Conservation (phyloP, 116 monocot genomes). For the Cymodocea nodosa region DNA sequence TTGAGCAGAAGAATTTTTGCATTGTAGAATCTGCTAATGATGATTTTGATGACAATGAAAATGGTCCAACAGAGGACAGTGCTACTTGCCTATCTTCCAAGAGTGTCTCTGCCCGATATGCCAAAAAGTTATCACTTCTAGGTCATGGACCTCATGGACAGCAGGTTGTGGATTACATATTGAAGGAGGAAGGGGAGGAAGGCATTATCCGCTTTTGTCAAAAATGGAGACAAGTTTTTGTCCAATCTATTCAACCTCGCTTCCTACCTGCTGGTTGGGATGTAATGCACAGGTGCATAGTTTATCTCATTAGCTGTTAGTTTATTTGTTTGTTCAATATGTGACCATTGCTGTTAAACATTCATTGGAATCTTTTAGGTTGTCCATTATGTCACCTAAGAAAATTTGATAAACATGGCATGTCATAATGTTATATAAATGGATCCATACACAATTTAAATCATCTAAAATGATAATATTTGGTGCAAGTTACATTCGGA, state of each 20-base stretch:
- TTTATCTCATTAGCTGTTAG: neutral
- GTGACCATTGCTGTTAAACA: too few species aligned
- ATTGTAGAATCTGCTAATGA: conserved; percentile 8
- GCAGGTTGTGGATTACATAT: conserved; percentile 69
- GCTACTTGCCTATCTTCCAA: conserved; percentile 11
- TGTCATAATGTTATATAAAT: too few species aligned
- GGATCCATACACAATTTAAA: too few species aligned
- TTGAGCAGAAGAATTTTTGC: conserved; percentile 11
- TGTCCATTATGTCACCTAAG: too few species aligned
- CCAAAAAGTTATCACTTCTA: conserved; percentile 59
- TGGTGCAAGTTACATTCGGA: too few species aligned
- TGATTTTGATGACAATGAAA: conserved; percentile 2
- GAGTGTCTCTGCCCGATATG: conserved; percentile 16
- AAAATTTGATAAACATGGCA: too few species aligned
- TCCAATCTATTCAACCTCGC: conserved; percentile 63
- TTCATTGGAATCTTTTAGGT: too few species aligned
- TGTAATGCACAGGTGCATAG: conserved; percentile 69
- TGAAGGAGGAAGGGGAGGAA: conserved; percentile 55
- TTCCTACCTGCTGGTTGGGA: conserved; percentile 89
- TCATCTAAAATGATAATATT: too few species aligned
- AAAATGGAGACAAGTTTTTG: conserved; percentile 91
- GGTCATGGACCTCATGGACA: conserved; percentile 93
- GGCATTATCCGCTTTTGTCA: conserved; percentile 75
- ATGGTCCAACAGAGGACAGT: conserved; percentile 13
- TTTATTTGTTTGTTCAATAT: neutral